phyloP scores from a whole-genome alignment of 2,329 filamentous ascomycete genomes.

The Aureobasidium musti region DNA sequence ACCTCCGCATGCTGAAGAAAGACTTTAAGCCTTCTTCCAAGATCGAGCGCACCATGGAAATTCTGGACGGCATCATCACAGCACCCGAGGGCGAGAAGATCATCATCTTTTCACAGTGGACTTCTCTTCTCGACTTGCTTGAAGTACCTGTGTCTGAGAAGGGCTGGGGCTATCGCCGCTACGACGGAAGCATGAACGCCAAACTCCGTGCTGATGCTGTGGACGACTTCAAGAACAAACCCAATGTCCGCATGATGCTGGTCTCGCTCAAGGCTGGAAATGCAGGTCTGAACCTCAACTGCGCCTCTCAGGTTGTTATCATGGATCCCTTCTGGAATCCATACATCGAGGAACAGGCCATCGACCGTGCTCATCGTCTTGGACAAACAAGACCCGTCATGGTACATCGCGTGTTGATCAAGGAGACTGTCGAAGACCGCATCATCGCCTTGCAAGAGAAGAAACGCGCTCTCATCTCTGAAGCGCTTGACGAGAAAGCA shows the following conservation, averaged over 20 bases:
- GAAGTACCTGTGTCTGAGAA: slow-evolving; percentile 68
- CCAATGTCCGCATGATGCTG: slow-evolving; percentile 64
- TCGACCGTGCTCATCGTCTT: slow-evolving; percentile 86
- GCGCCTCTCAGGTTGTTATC: slow-evolving; percentile 82
- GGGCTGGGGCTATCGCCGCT: slow-evolving; percentile 64
- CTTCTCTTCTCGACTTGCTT: slow-evolving; percentile 73
- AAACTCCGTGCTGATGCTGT: slow-evolving; percentile 67
- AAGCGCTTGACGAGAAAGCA: slow-evolving; percentile 76
- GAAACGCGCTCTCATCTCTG: slow-evolving; percentile 75
- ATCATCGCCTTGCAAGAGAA: slow-evolving; percentile 76
- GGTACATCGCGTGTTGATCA: slow-evolving; percentile 76
- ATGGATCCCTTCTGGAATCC: slow-evolving; percentile 96
- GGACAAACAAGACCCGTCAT: slow-evolving; percentile 73
- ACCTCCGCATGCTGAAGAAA: slow-evolving; percentile 67
- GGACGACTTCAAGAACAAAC: slow-evolving; percentile 64
- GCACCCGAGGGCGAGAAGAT: slow-evolving; percentile 66
- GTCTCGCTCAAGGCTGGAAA: slow-evolving; percentile 80
- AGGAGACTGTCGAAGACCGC: slow-evolving; percentile 81
- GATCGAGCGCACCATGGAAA: slow-evolving; percentile 67
- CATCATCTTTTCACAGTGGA: slow-evolving; percentile 81
- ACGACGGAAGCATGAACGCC: slow-evolving; percentile 74
- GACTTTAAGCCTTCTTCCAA: slow-evolving; percentile 75
- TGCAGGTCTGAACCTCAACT: slow-evolving; percentile 80
- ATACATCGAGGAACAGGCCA: slow-evolving; percentile 87
- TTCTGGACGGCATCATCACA: slow-evolving; percentile 42